These are phyloP conservation scores for Sclerotinia trifoliorum DNA, from an alignment of 2,329 filamentous ascomycete species.

Conservation along the genomic window DNA sequence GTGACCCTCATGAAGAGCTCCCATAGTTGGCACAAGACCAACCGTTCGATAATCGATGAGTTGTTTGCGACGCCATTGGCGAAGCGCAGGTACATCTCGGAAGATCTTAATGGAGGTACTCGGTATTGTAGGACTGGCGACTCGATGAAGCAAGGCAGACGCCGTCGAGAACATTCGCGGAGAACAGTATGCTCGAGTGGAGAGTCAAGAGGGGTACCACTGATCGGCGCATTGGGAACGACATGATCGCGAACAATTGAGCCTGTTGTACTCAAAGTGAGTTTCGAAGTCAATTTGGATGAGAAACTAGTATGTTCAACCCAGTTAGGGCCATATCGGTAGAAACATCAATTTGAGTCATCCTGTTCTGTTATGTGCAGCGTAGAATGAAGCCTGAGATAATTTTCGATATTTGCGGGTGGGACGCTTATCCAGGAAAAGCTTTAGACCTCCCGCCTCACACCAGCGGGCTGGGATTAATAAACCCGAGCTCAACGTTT, in stretches of 20 bases:
- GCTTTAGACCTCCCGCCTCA: constrained; percentile 30
- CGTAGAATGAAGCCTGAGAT: constrained; percentile 37
- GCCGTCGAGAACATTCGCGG: constrained; percentile 27
- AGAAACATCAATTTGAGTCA: constrained; percentile 28
- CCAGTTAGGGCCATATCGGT: constrained; percentile 34
- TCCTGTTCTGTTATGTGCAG: constrained; percentile 38
- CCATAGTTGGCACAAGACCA: constrained; percentile 95
- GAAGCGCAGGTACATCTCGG: constrained; percentile 70
- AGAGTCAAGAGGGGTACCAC: constrained; percentile 12
- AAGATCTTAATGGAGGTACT: constrained; percentile 67
- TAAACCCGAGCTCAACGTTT: constrained; percentile 15
- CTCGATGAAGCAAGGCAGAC: constrained; percentile 25
- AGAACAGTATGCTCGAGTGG: constrained; percentile 13
- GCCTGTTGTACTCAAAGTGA: not conserved
- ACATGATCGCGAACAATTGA: constrained; percentile 6
- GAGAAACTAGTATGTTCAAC: not conserved
- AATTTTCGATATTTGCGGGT: constrained; percentile 21
- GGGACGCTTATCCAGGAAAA: constrained; percentile 14
- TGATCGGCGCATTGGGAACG: not conserved
- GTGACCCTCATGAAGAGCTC: constrained; percentile 91
- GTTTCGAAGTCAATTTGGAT: not conserved
- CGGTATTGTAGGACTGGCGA: constrained; percentile 44
- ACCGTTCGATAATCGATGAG: constrained; percentile 68
- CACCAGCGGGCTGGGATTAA: not conserved
- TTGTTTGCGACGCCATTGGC: constrained; percentile 66